These are phyloP conservation scores for Prillingera fragicola DNA, from an alignment of 1,284 basidiomycete genomes.

Conservation along the genomic window DNA sequence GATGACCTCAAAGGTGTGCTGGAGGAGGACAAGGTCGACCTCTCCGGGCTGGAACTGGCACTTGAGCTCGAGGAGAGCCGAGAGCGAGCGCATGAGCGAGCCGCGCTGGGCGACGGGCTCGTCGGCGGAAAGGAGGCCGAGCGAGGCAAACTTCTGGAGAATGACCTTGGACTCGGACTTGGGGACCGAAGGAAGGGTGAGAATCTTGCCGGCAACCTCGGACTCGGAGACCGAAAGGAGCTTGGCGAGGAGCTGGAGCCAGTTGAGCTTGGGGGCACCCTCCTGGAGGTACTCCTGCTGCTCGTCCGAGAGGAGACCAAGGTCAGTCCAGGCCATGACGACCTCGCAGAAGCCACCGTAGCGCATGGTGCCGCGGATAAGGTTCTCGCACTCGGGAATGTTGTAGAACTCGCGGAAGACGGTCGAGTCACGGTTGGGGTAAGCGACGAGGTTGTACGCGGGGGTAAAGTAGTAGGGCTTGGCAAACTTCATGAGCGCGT, in stretches of 20 bases:
- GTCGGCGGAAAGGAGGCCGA: conserved; percentile 76
- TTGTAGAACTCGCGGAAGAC: conserved; percentile 79
- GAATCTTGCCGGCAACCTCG: conserved; percentile 65
- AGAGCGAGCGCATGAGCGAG: conserved; percentile 91
- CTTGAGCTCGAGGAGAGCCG: conserved; percentile 79
- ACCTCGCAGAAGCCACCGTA: conserved; percentile 99
- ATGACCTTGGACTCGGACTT: conserved; percentile 68
- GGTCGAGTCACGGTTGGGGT: conserved; percentile 93
- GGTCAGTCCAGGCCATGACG: conserved; percentile 76
- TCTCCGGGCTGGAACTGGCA: conserved; percentile 89
- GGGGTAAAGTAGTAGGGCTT: conserved; percentile 94
- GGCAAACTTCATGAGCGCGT: conserved; percentile 78
- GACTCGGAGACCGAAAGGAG: conserved; percentile 64
- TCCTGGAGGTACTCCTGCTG: conserved; percentile 69
- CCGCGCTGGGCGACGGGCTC: conserved; percentile 62
- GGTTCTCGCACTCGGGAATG: conserved; percentile 89
- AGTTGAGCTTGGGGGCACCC: conserved; percentile 59
- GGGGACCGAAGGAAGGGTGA: conserved; percentile 66
- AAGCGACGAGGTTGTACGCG: conserved; percentile 91
- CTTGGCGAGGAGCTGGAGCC: conserved; percentile 76
- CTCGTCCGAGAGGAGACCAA: conserved; percentile 78
- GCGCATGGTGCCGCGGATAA: conserved; percentile 87
- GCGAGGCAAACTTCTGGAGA: conserved; percentile 82
- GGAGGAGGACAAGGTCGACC: conserved; percentile 93
- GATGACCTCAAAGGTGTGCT: conserved; percentile 91